phyloP scores from a whole-genome alignment of 2,329 filamentous ascomycete species.

The Didymella lethalis region DNA sequence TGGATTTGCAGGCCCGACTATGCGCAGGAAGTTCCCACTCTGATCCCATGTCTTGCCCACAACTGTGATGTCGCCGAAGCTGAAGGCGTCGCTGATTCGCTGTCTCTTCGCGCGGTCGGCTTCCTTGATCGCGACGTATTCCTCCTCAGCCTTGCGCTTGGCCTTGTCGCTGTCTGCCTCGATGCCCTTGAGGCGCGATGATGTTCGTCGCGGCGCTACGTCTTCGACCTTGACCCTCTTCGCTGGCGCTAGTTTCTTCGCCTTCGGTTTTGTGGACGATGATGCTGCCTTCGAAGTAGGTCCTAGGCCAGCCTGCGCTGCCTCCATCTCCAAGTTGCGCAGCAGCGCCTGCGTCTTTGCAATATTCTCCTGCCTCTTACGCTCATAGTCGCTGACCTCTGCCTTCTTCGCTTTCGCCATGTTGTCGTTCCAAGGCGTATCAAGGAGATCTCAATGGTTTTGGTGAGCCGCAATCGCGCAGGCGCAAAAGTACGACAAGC shows the following conservation, averaged over 20 bases:
- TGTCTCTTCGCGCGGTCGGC: constrained; percentile 68
- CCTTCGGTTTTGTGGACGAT: constrained; percentile 56
- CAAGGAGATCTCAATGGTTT: not conserved
- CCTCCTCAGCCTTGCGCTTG: constrained; percentile 73
- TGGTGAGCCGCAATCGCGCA: not conserved
- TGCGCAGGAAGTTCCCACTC: constrained; percentile 70
- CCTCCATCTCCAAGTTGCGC: constrained; percentile 74
- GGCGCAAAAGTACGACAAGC: constrained; percentile 2
- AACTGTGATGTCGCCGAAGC: constrained; percentile 78
- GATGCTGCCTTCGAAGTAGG: constrained; percentile 60
- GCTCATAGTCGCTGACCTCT: constrained; percentile 84
- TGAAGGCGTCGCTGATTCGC: constrained; percentile 72
- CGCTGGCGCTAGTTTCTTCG: constrained; percentile 52
- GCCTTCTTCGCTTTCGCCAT: constrained; percentile 55
- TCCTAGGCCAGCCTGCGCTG: constrained; percentile 73
- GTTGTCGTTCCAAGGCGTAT: constrained; percentile 1
- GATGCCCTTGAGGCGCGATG: constrained; percentile 68
- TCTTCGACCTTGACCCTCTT: constrained; percentile 67
- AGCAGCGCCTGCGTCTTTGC: constrained; percentile 84
- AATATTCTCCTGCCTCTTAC: constrained; percentile 83
- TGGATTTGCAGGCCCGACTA: constrained; percentile 77
- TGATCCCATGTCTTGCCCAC: constrained; percentile 79
- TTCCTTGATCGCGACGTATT: constrained; percentile 64
- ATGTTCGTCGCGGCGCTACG: constrained; percentile 64
- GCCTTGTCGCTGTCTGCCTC: constrained; percentile 72